Conservation (phyloP, 768 basidiomycete genomes). For the Trametopsis cervina region DNA sequence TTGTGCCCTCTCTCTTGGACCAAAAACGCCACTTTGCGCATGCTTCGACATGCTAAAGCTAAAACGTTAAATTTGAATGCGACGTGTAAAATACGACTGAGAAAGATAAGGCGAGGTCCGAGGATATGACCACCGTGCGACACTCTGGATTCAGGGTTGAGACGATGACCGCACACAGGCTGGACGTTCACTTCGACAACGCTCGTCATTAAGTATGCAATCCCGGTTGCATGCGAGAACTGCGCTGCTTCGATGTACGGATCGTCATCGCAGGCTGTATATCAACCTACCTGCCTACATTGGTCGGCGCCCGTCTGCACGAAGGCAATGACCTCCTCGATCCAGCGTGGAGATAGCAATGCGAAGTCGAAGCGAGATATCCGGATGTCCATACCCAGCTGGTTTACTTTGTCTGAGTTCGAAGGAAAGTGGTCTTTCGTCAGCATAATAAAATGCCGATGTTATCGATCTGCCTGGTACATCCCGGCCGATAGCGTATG, state of each 20-base stretch:
- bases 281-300: background rate
- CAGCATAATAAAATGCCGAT: conserved; percentile 7
- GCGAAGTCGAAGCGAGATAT: background rate
- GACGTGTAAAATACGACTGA: background rate
- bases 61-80: conserved; percentile 23
- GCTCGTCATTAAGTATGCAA: background rate
- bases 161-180: background rate
- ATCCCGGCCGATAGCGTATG: no score
- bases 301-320: conserved; percentile 3
- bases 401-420: conserved; percentile 2
- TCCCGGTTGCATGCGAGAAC: background rate
- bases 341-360: conserved; percentile 2
- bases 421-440: background rate
- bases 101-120: background rate
- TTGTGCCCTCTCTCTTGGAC: conserved; percentile 10
- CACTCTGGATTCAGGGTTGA: background rate
- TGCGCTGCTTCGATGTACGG: conserved; percentile 4
- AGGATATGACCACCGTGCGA: background rate
- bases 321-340: background rate
- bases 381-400: background rate
- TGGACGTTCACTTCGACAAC: background rate
- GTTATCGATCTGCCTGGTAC: conserved; percentile 12
- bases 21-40: conserved; percentile 6
- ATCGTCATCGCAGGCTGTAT: background rate
- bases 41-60: conserved; percentile 25